phyloP scores from a whole-genome alignment of 345 rosid genomes.

The Hevea brasiliensis region DNA sequence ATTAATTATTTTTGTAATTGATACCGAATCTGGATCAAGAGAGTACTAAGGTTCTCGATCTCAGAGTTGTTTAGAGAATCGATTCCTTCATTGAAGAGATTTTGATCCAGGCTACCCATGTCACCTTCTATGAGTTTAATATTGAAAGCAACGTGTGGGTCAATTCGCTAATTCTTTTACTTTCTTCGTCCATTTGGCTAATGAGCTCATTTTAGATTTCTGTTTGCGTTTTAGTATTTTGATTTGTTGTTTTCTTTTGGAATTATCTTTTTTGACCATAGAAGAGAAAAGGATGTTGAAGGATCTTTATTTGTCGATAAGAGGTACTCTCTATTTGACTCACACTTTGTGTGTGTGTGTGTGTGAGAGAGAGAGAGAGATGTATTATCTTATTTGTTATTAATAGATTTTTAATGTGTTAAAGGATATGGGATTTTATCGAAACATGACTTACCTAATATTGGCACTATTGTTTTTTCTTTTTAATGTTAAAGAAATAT shows the following conservation, averaged over 20 bases:
- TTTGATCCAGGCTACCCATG: constrained; percentile 70
- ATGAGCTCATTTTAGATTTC: background rate
- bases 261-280: constrained; percentile 23
- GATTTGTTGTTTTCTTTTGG: background rate
- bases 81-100: constrained; percentile 71
- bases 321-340: constrained; percentile 36
- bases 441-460: background rate
- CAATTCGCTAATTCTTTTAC: constrained; percentile 13
- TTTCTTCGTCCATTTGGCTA: constrained; percentile 11
- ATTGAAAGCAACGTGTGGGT: constrained; percentile 71
- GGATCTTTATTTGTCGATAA: constrained; percentile 74
- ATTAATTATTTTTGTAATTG: too few relatives aligned
- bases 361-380: too few relatives aligned
- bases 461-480: too few relatives aligned
- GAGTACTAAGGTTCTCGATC: constrained; percentile 66
- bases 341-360: too few relatives aligned
- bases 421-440: too few relatives aligned
- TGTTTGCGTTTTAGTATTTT: background rate
- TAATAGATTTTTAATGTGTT: background rate
- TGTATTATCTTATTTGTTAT: constrained; percentile 1
- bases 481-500: constrained; percentile 47
- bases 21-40: constrained; percentile 73
- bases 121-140: constrained; percentile 73
- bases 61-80: constrained; percentile 66
- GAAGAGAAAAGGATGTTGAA: constrained; percentile 79